Evolutionary conservation across 352 stramenopile genomes (phyloP), one percentile per base, ranked within the genome.

Genomic region (Globisporangium emineosum): DNA sequence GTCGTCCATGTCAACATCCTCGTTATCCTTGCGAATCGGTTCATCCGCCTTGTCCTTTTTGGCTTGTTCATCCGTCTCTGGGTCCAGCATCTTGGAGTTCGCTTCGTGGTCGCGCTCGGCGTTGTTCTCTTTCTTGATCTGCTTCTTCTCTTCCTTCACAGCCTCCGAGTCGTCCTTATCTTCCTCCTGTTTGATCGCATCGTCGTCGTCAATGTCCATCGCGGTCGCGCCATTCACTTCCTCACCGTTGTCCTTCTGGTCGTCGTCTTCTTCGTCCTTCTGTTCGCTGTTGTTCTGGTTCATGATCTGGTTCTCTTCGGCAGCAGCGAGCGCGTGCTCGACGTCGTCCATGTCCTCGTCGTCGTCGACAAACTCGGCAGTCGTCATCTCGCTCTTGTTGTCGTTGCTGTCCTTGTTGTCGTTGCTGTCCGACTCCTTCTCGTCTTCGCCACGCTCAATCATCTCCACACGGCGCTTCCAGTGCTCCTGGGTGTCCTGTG

Each of bases 401-500:
- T 79, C 51, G 23, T 89, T 62, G 4, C 86, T 66, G 13, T 88
- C 76, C 10, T 81, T 77, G 32, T 75, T 62, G 8, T 70, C 45
- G 13, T 68, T 68, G 4, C 76, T 35, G 8, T 58, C 52, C 30
- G 19, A 58, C n/a, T 58, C 52, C n/a, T 58, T 58, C 52, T 58
- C 67, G 37, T 79, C 73, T 17, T 78, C 68, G 6, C 70, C 70
- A 10, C 70, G 79, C 66, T 94, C 72, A 27, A 91, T 77, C 80
- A 92, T 92, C 57, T 94, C 96, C 8, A 99, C 85, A 54, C 97
- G 96, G 55, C 95, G 88, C 66, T 98, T 97, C 98, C 98, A 99
- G 66, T 98, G 97, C 66, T 99, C 94, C 66, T 97, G 85, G 2
- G 97, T 95, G 65, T 98, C 96, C 52, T 97, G 96, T 35, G 96